Evolutionary conservation across 306 rosid genomes (phyloP).

Genomic region (Sphenostylis stenocarpa): DNA sequence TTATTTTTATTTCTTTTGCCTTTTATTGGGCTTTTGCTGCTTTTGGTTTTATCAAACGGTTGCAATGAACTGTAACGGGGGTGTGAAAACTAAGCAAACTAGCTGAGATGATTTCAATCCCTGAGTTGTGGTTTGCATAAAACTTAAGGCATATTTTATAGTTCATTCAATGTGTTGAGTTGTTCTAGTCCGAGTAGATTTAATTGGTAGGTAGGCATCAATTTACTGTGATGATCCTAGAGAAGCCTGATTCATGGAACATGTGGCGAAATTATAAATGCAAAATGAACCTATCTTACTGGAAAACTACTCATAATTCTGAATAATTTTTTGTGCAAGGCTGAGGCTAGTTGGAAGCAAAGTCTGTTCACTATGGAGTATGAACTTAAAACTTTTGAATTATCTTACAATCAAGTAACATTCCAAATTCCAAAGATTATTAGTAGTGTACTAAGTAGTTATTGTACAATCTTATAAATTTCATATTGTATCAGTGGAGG

Average conservation of each 20-base stretch:
- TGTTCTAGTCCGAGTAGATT: neutral
- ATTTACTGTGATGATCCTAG: neutral
- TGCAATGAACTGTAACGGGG: neutral
- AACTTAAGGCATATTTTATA: too few relatives aligned
- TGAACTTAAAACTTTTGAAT: neutral
- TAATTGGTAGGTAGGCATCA: neutral
- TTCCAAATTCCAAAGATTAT: neutral
- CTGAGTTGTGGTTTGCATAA: neutral
- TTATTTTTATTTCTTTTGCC: neutral
- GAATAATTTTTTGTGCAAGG: neutral
- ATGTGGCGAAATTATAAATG: too few relatives aligned
- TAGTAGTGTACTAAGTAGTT: neutral
- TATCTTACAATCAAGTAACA: neutral
- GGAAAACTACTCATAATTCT: neutral
- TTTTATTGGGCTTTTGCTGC: too few relatives aligned
- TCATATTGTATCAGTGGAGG: neutral
- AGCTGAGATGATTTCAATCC: neutral
- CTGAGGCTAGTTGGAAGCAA: neutral
- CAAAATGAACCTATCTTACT: too few relatives aligned
- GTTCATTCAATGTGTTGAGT: neutral
- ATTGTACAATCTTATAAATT: neutral
- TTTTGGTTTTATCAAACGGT: too few relatives aligned
- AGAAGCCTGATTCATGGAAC: neutral
- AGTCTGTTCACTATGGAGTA: neutral
- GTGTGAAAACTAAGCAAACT: neutral